Base-by-base conservation (phyloP, 163 green algal species). In the Coccomyxa subellipsoidea region DNA sequence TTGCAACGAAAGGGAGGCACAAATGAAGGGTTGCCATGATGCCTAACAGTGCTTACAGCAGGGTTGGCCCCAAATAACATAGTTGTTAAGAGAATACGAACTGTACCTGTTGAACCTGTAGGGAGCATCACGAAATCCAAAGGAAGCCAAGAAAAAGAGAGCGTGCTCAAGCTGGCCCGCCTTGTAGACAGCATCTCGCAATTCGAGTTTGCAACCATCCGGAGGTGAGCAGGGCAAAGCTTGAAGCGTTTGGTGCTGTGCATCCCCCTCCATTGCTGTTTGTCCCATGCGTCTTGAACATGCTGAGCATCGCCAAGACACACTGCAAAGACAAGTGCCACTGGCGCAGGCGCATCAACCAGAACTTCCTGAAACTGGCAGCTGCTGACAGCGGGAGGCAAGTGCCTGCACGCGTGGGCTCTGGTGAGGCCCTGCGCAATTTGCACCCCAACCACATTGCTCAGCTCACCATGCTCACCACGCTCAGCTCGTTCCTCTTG, bases 351-450 rank as follows among this genome's bases (percentile, higher is more conserved):
- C 78, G 79, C 27, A 37, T 86, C 35, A 79, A 79, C 18, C 35
- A 72, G 12, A 79, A 75, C 37, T 86, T 86, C 54, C 47, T 40
- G 7, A 66, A 76, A 21, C 84, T 86, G 29, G 70, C 72, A 31
- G 31, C 38, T 29, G 83, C 78, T 31, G 78, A 70, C 29, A 37
- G 10, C n/a, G 79, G 79, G 18, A 78, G 35, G 31, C 23, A 29
- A 15, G 1, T 84, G 23, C 83, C 83, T 18, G 54, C 38, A 27
- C 35, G 35, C 18, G 38, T 53, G 36, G 82, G 78, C 29, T 69
- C 66, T 54, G 40, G 81, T 84, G 35, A 54, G 75, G 5, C 1
- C 31, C 47, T 40, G 5, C 0, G 15, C 66, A 1, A 32, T 36
- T 12, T 66, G 12, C 47, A 29, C 47, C 47, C 12, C 47, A 12